Evolutionary conservation across 352 stramenopile genomes (phyloP).

Genomic region (Globisporangium perplexum): DNA sequence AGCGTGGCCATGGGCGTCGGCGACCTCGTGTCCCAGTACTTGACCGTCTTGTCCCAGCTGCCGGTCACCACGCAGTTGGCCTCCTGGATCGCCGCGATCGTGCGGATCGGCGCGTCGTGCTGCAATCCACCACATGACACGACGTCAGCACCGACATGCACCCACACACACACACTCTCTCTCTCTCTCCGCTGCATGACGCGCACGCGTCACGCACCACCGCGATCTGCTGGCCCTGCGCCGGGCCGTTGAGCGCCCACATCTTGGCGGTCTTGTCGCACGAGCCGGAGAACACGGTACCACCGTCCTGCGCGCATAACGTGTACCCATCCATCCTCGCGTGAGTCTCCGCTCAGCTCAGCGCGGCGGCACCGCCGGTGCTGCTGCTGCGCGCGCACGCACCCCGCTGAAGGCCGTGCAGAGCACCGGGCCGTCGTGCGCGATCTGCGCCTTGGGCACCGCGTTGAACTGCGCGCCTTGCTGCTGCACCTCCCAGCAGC

Average conservation of each 20-base stretch:
- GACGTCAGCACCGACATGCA: no score
- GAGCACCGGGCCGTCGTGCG: conserved; percentile 88
- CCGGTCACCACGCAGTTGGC: conserved; percentile 90
- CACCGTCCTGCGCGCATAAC: conserved; percentile 72
- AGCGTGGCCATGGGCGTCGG: conserved; percentile 85
- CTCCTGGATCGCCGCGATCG: conserved; percentile 78
- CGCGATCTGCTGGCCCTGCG: conserved; percentile 73
- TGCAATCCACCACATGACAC: conserved; percentile 35
- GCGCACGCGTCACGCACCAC: conserved; percentile 50
- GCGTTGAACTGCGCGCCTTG: conserved; percentile 66
- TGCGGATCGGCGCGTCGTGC: conserved; percentile 91
- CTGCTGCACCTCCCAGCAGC: conserved; percentile 82
- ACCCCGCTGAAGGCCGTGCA: conserved; percentile 88
- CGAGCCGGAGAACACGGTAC: conserved; percentile 89
- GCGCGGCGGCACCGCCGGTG: no score
- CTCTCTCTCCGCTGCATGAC: not conserved
- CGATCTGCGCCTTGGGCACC: conserved; percentile 78
- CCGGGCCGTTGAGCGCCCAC: conserved; percentile 85
- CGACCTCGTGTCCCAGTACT: conserved; percentile 95
- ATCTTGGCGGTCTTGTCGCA: conserved; percentile 95
- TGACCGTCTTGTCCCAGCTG: conserved; percentile 94
- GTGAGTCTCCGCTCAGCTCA: not conserved
- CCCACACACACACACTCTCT: not conserved
- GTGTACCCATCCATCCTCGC: conserved; percentile 1
- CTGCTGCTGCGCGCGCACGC: conserved; percentile 2